These are phyloP conservation scores for Eruca vesicaria DNA, from an alignment of 441 rosid genomes.

Conservation along the genomic window DNA sequence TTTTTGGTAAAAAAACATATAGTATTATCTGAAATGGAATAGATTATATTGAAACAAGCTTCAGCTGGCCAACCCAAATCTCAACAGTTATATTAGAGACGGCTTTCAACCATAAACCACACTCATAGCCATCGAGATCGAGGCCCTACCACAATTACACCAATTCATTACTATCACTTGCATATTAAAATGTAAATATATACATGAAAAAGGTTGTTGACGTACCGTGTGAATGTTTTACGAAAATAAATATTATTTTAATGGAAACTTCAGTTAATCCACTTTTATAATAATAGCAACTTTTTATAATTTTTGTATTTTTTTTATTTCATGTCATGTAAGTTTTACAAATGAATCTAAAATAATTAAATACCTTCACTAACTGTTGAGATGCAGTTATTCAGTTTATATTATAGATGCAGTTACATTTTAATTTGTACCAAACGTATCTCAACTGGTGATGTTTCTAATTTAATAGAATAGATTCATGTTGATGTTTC, in stretches of 20 bases:
- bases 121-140: slow-evolving; percentile 15
- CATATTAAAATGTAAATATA: not conserved
- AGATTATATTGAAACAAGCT: too few relatives aligned
- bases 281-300: not conserved
- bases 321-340: not conserved
- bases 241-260: not conserved
- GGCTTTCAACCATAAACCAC: slow-evolving; percentile 27
- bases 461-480: too few relatives aligned
- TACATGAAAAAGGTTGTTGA: not conserved
- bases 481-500: too few relatives aligned
- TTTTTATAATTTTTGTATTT: not conserved
- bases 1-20: too few relatives aligned
- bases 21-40: too few relatives aligned
- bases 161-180: not conserved
- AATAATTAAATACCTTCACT: not conserved
- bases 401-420: too few relatives aligned
- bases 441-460: too few relatives aligned
- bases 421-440: too few relatives aligned
- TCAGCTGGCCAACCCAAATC: not conserved
- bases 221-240: not conserved
- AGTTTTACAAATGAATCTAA: not conserved
- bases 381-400: too few relatives aligned
- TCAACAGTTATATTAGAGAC: not conserved
- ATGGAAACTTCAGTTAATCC: not conserved
- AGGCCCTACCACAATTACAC: slow-evolving; percentile 8